Evolutionary conservation across 148 eudicot genomes (phyloP), one percentile per base, ranked within the genome.

Genomic region (Heliamphora exappendiculata): DNA sequence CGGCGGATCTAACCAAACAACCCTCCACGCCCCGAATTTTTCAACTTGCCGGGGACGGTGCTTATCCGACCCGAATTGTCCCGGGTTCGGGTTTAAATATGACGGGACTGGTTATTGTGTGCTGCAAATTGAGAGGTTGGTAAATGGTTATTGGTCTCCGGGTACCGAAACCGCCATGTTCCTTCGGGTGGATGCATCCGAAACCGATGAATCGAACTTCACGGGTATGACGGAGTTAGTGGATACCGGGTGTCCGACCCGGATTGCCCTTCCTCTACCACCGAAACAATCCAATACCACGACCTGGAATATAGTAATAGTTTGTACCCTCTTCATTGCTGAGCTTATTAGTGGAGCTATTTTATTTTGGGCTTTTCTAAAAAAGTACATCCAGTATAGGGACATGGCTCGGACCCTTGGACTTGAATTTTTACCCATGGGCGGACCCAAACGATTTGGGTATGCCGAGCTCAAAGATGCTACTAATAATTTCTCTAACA

Each of bases 321-420:
- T 91, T 33, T 79, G 74, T 31, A 51, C 82, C 0, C 73, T 93
- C 6, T 93, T 91, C 19, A 76, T 82, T n/a, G 76, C 83, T 19
- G 98, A 93, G 86, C 86, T 93, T 29, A 85, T 86, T 7, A 75
- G 85, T 59, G 96, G 96, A 8, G 83, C 82, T 41, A 51, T 86
- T 49, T 87, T 91, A 81, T 87, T 93, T 73, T 82, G 94, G 94
- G 86, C 91, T 33, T 91, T 93, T 68, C 74, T 89, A 7, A 93
- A 84, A 79, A 91, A 89, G 87, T 91, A 91, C 64, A 87, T 87
- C 20, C 91, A 91, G 89, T 93, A 93, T 37, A 73, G 94, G 73
- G 98, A 93, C 55, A 93, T 93, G 98, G 96, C 94, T 1, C 88
- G 80, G 72, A 91, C 98, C 24, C 89, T 91, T 10, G 94, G 94